A percentile compares a stretch with the other conserved stretches of the same genome.
Evolutionary conservation across 257 asterid species (phyloP).

Genomic region (Lycium ferocissimum): DNA sequence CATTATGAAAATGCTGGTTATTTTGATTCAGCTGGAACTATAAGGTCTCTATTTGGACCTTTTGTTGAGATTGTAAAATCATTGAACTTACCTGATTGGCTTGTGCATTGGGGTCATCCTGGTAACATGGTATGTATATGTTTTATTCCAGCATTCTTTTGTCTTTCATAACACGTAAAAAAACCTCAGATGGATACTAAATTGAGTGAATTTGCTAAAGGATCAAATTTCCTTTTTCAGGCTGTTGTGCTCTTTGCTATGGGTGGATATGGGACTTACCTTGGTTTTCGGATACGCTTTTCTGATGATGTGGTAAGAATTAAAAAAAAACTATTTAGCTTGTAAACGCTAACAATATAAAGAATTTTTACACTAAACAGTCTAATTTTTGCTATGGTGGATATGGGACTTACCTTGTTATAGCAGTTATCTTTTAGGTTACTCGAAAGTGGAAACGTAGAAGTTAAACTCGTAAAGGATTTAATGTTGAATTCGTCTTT

Average conservation of each 20-base stretch:
- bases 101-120: slow-evolving; percentile 98
- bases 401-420: too few relatives aligned
- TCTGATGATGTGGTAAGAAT: slow-evolving; percentile 70
- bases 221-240: slow-evolving; percentile 41
- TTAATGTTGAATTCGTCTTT: too few relatives aligned
- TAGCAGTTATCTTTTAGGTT: too few relatives aligned
- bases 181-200: neutral
- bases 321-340: neutral
- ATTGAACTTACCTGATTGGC: slow-evolving; percentile 81
- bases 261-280: slow-evolving; percentile 97
- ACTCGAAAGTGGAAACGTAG: too few relatives aligned
- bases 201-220: neutral
- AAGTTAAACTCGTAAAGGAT: neutral
- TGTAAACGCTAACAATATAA: too few relatives aligned
- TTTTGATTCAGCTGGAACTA: slow-evolving; percentile 60
- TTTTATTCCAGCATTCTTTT: neutral
- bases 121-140: slow-evolving; percentile 75
- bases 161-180: too few relatives aligned
- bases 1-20: slow-evolving; percentile 32
- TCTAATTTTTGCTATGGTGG: too few relatives aligned
- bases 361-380: too few relatives aligned
- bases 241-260: slow-evolving; percentile 94
- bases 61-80: slow-evolving; percentile 76
- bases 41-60: slow-evolving; percentile 70
- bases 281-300: slow-evolving; percentile 86